Evolutionary conservation across 768 basidiomycete genomes (phyloP), one percentile per base, ranked within the genome.

Genomic region (Solioccasus polychromus): DNA sequence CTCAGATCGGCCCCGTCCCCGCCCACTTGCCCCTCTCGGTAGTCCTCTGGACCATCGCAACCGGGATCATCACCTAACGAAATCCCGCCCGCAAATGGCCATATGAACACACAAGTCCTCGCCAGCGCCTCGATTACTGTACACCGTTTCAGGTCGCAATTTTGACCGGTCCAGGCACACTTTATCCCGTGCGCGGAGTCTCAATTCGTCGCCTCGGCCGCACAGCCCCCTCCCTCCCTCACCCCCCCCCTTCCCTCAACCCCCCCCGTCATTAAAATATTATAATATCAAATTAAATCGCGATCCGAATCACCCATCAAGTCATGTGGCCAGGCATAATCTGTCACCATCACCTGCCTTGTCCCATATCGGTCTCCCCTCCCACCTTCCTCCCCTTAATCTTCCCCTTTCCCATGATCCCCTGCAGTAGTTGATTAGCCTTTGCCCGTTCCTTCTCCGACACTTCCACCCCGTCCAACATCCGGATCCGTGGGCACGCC

Each of bases 391-490:
- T 52, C 53, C 51, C 55, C 63, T 63, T 67, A 59, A 64, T 64
- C 60, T 61, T 67, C 53, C 60, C 65, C 64, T 66, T 68, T 57
- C 67, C 69, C 71, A 70, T 66, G 53, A 80, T 74, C 52, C 79
- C 76, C 64, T 67, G 67, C 54, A 92, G 68, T 60, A 96, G 62
- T 58, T 78, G 71, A 67, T 77, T 74, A 49, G 88, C 90, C 74
- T 94, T 96, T 51, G 71, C 72, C 71, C 85, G 78, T 77, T 97
- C 93, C 75, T 88, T 90, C 61, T 76, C 79, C 64, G 77, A 78
- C 59, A 95, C 80, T 49, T 75, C 75, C 59, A 98, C 80, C 44
- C 95, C 95, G 69, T 99, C 95, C 59, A 99, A 68, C 73, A 83
- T 68, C 58, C 75, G 71, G 54, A 97, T 68, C 26, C 72, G 66